Percentiles rank a stretch among this genome's conserved stretches.
These are phyloP conservation scores for Xylaria sp. DNA, from an alignment of 2,329 filamentous ascomycete genomes.

Conservation along the genomic window DNA sequence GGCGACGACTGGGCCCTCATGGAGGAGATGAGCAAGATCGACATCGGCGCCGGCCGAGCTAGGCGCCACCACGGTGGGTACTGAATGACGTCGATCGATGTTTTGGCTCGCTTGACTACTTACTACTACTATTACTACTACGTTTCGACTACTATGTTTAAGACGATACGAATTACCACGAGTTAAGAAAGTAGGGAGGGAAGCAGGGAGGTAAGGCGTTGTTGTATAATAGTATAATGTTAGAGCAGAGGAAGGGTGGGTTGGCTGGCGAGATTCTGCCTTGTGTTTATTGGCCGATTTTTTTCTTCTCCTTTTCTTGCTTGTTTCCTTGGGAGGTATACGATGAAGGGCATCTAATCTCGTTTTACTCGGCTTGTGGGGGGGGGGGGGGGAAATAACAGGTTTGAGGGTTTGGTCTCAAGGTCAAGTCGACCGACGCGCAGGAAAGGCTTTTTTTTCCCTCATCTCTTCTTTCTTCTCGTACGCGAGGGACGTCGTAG, in stretches of 20 bases:
- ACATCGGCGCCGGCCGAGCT: slow-evolving; percentile 64
- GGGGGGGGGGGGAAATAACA: no score
- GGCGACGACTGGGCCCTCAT: slow-evolving; percentile 62
- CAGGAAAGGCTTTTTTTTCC: no score
- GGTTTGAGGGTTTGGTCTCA: no score
- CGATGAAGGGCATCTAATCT: no score
- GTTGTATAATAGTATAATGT: slow-evolving; percentile 25
- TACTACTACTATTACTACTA: no score
- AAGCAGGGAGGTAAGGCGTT: not conserved
- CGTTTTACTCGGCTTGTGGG: no score
- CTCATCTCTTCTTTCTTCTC: no score
- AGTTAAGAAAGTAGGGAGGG: not conserved
- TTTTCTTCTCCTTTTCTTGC: slow-evolving; percentile 1
- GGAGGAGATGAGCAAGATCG: slow-evolving; percentile 71
- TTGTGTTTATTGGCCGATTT: slow-evolving; percentile 2
- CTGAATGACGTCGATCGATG: no score
- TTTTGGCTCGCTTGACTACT: no score
- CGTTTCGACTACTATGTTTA: no score
- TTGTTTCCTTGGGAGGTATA: slow-evolving; percentile 4
- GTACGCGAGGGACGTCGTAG: no score
- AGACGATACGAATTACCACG: slow-evolving; percentile 15
- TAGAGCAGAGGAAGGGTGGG: slow-evolving; percentile 6
- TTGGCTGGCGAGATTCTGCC: not conserved
- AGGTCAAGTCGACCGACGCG: no score
- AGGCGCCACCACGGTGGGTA: slow-evolving; percentile 46